Conservation (phyloP, 2,329 filamentous ascomycete species). For the Blumeria hordei region DNA sequence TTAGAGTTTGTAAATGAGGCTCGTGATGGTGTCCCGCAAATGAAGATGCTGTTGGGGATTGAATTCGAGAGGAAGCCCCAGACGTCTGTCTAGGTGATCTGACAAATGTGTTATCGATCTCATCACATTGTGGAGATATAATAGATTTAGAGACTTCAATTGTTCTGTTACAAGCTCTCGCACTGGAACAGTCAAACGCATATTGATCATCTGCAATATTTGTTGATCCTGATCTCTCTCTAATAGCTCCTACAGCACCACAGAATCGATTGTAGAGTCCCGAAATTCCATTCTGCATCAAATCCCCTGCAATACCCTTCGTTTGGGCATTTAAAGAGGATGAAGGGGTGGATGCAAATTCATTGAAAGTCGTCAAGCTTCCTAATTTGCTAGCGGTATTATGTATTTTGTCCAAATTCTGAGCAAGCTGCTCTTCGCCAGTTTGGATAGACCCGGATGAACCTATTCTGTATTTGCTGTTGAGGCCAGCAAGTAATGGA, state of each 20-base stretch:
- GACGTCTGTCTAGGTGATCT: constrained; percentile 15
- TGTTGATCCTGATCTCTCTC: constrained; percentile 21
- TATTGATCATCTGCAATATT: constrained; percentile 18
- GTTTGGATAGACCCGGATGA: constrained; percentile 23
- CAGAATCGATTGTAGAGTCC: constrained; percentile 71
- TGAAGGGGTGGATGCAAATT: constrained; percentile 51
- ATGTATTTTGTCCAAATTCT: constrained; percentile 70
- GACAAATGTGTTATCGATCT: constrained; percentile 14
- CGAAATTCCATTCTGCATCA: constrained; percentile 66
- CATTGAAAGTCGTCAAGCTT: constrained; percentile 77
- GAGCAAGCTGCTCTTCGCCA: constrained; percentile 37
- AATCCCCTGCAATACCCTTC: constrained; percentile 45
- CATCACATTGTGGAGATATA: constrained; percentile 19
- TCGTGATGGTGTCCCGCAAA: constrained; percentile 12
- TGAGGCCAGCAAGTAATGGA: constrained; percentile 9
- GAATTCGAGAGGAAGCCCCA: constrained; percentile 12
- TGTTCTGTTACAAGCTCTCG: constrained; percentile 13
- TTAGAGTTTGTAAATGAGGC: constrained; percentile 12
- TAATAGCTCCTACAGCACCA: constrained; percentile 53
- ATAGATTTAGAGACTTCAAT: constrained; percentile 21
- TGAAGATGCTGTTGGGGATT: constrained; percentile 13
- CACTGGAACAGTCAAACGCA: constrained; percentile 17
- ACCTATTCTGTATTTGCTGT: constrained; percentile 21
- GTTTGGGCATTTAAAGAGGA: constrained; percentile 34
- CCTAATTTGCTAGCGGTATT: constrained; percentile 67